Evolutionary conservation across 2,329 filamentous ascomycete species (phyloP).

Genomic region (Apiospora marii): DNA sequence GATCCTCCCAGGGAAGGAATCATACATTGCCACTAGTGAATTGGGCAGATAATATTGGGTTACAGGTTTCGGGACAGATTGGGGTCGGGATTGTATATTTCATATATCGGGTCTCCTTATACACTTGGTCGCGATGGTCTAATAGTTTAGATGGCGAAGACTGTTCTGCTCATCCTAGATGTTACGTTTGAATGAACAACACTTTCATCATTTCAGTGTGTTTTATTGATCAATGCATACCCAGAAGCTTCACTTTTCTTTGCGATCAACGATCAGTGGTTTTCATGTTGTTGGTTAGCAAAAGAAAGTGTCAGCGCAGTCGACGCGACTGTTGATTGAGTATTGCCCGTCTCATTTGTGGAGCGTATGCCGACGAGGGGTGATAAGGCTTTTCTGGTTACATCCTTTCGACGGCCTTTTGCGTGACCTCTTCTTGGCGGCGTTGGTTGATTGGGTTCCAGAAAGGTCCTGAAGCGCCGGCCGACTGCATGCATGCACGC

Average conservation of each 20-base stretch:
- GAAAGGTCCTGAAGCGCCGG: not conserved
- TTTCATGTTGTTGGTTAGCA: no score
- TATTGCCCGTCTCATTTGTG: not conserved
- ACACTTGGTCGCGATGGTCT: not conserved
- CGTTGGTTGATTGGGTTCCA: not conserved
- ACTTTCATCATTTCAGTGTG: not conserved
- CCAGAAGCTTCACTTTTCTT: no score
- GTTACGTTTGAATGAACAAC: not conserved
- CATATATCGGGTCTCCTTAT: conserved; percentile 6
- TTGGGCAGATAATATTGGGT: not conserved
- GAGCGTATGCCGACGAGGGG: not conserved
- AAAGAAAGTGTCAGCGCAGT: no score
- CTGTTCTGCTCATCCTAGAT: not conserved
- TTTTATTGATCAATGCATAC: no score
- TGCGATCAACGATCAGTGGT: no score
- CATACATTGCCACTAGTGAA: not conserved
- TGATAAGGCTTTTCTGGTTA: no score
- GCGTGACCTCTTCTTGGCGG: not conserved
- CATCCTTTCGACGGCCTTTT: no score
- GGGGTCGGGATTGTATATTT: not conserved
- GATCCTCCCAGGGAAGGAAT: not conserved
- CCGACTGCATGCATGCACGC: not conserved
- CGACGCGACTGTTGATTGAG: not conserved
- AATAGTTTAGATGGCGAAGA: not conserved
- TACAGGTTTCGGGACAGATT: not conserved